Conservation (phyloP, 495 filamentous ascomycete genomes). For the Penicillium macrosclerotiorum region DNA sequence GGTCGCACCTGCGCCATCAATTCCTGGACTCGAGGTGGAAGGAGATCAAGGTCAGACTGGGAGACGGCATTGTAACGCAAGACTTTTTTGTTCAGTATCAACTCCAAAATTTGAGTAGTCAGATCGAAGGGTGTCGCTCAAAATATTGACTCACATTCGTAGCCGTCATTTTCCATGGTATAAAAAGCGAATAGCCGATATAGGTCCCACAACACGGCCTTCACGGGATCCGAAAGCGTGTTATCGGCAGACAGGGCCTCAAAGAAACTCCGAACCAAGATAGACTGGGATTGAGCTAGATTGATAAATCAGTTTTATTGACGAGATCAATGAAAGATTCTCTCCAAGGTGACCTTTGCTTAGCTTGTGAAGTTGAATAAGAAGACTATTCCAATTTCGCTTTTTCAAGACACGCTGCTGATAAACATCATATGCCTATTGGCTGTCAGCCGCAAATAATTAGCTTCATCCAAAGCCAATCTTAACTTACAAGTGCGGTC, state of each 20-base stretch:
- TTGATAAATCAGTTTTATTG: neutral
- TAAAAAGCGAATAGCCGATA: constrained; percentile 46
- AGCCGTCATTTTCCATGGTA: constrained; percentile 39
- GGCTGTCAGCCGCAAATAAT: constrained; percentile 1
- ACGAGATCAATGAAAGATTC: neutral
- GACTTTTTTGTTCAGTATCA: constrained; percentile 13
- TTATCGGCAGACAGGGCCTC: constrained; percentile 23
- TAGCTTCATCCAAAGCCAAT: too few relatives aligned
- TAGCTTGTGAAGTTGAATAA: constrained; percentile 44
- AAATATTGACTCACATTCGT: constrained; percentile 20
- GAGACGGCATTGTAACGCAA: constrained; percentile 39
- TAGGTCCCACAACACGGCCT: constrained; percentile 29
- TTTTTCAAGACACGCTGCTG: constrained; percentile 42
- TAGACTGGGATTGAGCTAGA: constrained; percentile 44
- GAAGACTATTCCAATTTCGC: constrained; percentile 44
- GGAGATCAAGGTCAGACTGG: constrained; percentile 25
- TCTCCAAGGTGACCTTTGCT: constrained; percentile 35
- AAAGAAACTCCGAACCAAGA: constrained; percentile 43
- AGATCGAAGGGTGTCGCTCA: too few relatives aligned
- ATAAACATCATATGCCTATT: constrained; percentile 39
- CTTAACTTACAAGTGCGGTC: constrained; percentile 27
- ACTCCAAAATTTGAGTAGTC: too few relatives aligned
- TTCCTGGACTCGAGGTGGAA: constrained; percentile 36
- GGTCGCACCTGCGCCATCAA: constrained; percentile 43
- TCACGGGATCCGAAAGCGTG: constrained; percentile 21